Conservation (phyloP, 2,329 filamentous ascomycete genomes). For the Zelopaecilomyces penicillatus region DNA sequence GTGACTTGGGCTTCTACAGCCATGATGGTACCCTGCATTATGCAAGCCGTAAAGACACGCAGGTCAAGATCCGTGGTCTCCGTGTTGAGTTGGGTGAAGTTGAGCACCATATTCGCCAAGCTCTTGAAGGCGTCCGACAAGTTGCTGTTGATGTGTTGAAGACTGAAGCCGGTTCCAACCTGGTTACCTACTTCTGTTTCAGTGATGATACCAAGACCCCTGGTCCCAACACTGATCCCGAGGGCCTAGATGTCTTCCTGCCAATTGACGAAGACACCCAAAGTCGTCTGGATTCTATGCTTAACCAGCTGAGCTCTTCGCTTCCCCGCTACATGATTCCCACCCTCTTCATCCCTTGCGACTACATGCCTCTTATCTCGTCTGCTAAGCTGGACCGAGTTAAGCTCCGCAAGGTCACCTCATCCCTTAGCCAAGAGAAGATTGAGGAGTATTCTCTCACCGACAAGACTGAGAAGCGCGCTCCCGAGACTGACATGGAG, state of each 20-base stretch:
- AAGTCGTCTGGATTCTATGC: conserved; percentile 9
- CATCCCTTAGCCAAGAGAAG: neutral
- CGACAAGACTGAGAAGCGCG: conserved; percentile 4
- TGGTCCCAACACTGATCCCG: neutral
- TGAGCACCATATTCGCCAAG: conserved; percentile 6
- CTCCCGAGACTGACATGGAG: conserved; percentile 1
- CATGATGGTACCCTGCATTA: conserved; percentile 4
- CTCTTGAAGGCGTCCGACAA: neutral
- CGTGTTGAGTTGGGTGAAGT: conserved; percentile 14
- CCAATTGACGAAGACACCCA: conserved; percentile 4
- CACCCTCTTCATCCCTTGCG: conserved; percentile 13
- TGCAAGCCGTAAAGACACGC: conserved; percentile 11
- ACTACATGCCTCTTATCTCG: conserved; percentile 12
- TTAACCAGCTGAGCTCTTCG: conserved; percentile 4
- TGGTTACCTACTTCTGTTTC: conserved; percentile 7
- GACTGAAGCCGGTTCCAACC: neutral
- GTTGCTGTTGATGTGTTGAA: conserved; percentile 6
- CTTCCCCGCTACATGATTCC: conserved; percentile 15
- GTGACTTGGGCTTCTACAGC: neutral
- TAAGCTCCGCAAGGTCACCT: neutral
- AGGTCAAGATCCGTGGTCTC: conserved; percentile 15
- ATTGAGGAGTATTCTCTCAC: conserved; percentile 4
- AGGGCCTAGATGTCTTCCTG: neutral
- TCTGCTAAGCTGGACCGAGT: conserved; percentile 13
- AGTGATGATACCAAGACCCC: conserved; percentile 2